These are phyloP conservation scores for Gynandropsis gynandra DNA, from an alignment of 345 rosid species.

Conservation along the genomic window DNA sequence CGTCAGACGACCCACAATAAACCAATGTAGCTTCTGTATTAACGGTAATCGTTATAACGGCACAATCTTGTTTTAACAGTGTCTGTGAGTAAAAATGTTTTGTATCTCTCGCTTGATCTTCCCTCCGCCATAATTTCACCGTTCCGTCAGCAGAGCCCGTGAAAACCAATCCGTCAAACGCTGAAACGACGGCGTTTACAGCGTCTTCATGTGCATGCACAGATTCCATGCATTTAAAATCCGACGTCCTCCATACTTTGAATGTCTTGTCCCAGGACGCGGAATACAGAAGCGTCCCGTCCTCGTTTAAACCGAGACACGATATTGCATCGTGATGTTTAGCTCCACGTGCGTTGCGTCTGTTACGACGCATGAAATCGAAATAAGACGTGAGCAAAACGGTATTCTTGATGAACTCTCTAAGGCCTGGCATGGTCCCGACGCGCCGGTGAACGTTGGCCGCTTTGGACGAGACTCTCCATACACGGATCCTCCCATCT, in stretches of 20 bases:
- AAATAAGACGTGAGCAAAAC: slow-evolving; percentile 53
- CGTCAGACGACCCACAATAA: slow-evolving; percentile 87
- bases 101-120: slow-evolving; percentile 73
- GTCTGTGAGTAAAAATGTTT: slow-evolving; percentile 78
- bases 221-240: slow-evolving; percentile 69
- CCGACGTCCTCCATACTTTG: slow-evolving; percentile 71
- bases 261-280: slow-evolving; percentile 91
- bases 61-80: slow-evolving; percentile 73
- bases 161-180: slow-evolving; percentile 72
- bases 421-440: slow-evolving; percentile 59
- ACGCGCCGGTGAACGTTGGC: slow-evolving; percentile 42
- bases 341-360: slow-evolving; percentile 40
- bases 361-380: slow-evolving; percentile 36
- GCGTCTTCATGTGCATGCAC: slow-evolving; percentile 76
- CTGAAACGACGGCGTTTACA: slow-evolving; percentile 57
- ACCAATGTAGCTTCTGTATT: slow-evolving; percentile 45
- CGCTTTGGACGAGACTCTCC: slow-evolving; percentile 55
- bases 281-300: slow-evolving; percentile 47
- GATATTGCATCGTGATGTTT: slow-evolving; percentile 78
- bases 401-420: slow-evolving; percentile 50
- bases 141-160: slow-evolving; percentile 87
- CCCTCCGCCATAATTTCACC: slow-evolving; percentile 87
- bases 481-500: slow-evolving; percentile 82
- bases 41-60: slow-evolving; percentile 61
- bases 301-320: slow-evolving; percentile 66